phyloP scores from a whole-genome alignment of 768 basidiomycete species.

The Pisolithus marmoratus region DNA sequence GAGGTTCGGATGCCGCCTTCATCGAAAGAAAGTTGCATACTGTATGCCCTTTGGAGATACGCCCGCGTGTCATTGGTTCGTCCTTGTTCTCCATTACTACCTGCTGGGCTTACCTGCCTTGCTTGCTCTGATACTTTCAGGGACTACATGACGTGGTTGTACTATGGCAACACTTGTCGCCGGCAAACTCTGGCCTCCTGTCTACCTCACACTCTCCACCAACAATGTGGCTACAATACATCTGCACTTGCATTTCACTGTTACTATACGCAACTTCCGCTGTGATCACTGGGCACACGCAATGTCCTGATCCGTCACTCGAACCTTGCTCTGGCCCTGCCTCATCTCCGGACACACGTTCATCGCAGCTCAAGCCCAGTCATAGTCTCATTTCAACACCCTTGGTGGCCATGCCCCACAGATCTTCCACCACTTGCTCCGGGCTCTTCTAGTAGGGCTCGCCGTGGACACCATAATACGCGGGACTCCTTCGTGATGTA shows the following conservation, averaged over 20 bases:
- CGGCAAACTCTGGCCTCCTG: constrained; percentile 2
- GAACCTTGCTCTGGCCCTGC: neutral
- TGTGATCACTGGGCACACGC: constrained; percentile 14
- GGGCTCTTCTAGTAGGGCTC: constrained; percentile 50
- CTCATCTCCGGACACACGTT: neutral
- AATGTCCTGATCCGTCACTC: constrained; percentile 15
- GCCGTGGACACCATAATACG: constrained; percentile 67
- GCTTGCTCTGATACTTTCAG: too few relatives aligned
- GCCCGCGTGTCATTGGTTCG: too few relatives aligned
- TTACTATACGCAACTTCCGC: constrained; percentile 11
- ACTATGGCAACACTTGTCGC: too few relatives aligned
- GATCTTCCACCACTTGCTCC: constrained; percentile 48
- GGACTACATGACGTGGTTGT: too few relatives aligned
- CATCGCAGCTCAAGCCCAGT: neutral
- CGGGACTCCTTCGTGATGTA: constrained; percentile 84
- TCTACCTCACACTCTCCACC: constrained; percentile 1
- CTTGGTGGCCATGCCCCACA: constrained; percentile 71
- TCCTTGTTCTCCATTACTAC: too few relatives aligned
- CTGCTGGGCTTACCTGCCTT: too few relatives aligned
- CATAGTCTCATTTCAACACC: constrained; percentile 75
- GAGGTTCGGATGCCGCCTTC: too few relatives aligned
- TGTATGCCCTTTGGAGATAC: too few relatives aligned
- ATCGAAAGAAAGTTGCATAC: too few relatives aligned
- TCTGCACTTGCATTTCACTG: constrained; percentile 12
- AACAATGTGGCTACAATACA: neutral